Conservation (phyloP, 2,329 filamentous ascomycete species). For the Lasiodiplodia gonubiensis region DNA sequence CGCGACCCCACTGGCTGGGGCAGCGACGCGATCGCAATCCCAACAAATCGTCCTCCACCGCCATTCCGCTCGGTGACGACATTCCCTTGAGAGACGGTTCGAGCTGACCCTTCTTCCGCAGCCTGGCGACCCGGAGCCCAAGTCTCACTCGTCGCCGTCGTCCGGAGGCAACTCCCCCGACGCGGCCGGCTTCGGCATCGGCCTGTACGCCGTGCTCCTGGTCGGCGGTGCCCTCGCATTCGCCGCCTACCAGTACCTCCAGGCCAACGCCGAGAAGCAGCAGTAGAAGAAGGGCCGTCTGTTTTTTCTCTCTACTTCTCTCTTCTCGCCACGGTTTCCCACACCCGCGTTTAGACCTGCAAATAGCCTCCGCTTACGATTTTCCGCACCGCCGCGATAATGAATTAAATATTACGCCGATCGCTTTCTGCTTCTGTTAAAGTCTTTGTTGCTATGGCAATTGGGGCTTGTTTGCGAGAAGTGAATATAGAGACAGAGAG, state of each 20-base stretch:
- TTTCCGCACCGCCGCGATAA: neutral
- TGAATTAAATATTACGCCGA: neutral
- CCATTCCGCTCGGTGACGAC: neutral
- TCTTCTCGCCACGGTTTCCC: neutral
- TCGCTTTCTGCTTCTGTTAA: neutral
- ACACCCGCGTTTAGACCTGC: neutral
- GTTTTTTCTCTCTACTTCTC: neutral
- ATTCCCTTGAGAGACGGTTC: neutral
- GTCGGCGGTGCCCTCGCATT: slow-evolving; percentile 79
- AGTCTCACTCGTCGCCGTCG: slow-evolving; percentile 59
- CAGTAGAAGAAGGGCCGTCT: slow-evolving; percentile 1
- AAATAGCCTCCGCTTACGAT: neutral
- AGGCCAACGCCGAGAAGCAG: slow-evolving; percentile 50
- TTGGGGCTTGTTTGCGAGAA: neutral
- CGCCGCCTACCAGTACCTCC: slow-evolving; percentile 83
- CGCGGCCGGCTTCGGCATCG: slow-evolving; percentile 70
- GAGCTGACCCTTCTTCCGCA: slow-evolving; percentile 42
- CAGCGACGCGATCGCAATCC: neutral
- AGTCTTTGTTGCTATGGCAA: neutral
- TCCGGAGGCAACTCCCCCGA: slow-evolving; percentile 56
- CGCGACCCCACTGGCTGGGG: neutral
- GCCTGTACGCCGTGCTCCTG: slow-evolving; percentile 80
- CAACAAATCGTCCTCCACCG: neutral
- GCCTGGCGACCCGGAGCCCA: slow-evolving; percentile 80
- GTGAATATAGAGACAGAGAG: neutral